Evolutionary conservation across 208 protist genomes (phyloP), one percentile per base, ranked within the genome.

Genomic region (Herpetomonas tarakana): DNA sequence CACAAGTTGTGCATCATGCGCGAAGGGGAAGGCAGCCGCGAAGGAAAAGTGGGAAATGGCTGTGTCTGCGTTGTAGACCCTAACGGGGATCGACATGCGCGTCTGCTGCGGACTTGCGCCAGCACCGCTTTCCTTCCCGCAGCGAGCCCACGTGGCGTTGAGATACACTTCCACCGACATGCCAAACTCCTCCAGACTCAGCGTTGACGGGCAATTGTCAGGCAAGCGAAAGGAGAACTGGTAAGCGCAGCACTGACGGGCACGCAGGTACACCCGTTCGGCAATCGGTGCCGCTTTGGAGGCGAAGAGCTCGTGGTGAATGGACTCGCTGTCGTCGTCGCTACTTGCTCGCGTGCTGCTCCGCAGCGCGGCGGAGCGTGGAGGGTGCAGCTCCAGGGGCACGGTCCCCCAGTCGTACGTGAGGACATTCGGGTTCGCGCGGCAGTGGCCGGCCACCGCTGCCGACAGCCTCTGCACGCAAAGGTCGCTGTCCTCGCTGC

Each of bases 161-260:
- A 73, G 30, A 24, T 29, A 59, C 18, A 78, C 29, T 3, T 63
- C 52, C 26, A 68, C 57, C 25, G 38, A 51, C 19, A 61, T 68
- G 21, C 65, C 58, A 0, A 65, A 60, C 41, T 54, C 76, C 12
- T 65, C 64, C 6, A 77, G 75, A 4, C 45, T 68, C 53, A 81
- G 79, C 1, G 78, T 83, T 16, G 85, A 69, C 19, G 85, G 75
- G 2, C 69, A 66, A 27, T 58, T 61, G 11, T 84, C 81, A 0
- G 81, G 85, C 3, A 92, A 60, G 18, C 69, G 58, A 44, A 88
- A 74, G 2, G 65, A 64, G 31, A 76, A 54, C 19, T 26, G 35
- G 1, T 69, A 44, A 3, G 50, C 61, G 16, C 25, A 45, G 26
- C 58, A 74, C 45, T 81, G 61, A 28, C 71, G 16, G 14, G 35